Evolutionary conservation across 768 basidiomycete species (phyloP).

Genomic region (Cyclocybe cylindracea): DNA sequence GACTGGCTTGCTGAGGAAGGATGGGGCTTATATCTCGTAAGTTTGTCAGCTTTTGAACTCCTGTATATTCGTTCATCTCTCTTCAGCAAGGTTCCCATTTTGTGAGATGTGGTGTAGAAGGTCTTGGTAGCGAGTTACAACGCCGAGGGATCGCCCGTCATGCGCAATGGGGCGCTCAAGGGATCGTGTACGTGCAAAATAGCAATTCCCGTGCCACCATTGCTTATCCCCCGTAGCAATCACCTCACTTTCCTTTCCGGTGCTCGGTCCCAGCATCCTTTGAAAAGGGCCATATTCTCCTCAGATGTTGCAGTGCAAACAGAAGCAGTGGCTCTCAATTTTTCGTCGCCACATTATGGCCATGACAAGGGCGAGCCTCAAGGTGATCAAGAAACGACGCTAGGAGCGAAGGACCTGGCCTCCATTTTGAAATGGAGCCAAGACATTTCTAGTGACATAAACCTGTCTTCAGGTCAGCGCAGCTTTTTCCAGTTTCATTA

Average conservation of each 20-base stretch:
- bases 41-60: slow-evolving; percentile 1
- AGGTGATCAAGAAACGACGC: slow-evolving; percentile 57
- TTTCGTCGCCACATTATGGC: slow-evolving; percentile 22
- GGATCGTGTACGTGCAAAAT: slow-evolving; percentile 56
- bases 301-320: slow-evolving; percentile 69
- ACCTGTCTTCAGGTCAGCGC: slow-evolving; percentile 56
- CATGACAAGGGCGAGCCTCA: slow-evolving; percentile 35
- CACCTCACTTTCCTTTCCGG: slow-evolving; percentile 50
- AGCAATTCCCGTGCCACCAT: not conserved
- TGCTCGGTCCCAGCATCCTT: slow-evolving; percentile 42
- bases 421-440: slow-evolving; percentile 76
- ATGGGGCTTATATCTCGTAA: slow-evolving; percentile 64
- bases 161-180: slow-evolving; percentile 72
- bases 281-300: slow-evolving; percentile 58
- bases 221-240: slow-evolving; percentile 33
- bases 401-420: slow-evolving; percentile 62
- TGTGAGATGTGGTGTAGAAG: slow-evolving; percentile 62
- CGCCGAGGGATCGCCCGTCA: slow-evolving; percentile 66
- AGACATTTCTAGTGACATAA: slow-evolving; percentile 74
- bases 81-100: slow-evolving; percentile 71
- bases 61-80: slow-evolving; percentile 1
- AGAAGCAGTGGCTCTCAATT: slow-evolving; percentile 34
- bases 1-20: slow-evolving; percentile 77
- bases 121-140: slow-evolving; percentile 67
- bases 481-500: not conserved